These are phyloP conservation scores for Candida wancherniae DNA, from an alignment of 805 yeast species.

Conservation along the genomic window DNA sequence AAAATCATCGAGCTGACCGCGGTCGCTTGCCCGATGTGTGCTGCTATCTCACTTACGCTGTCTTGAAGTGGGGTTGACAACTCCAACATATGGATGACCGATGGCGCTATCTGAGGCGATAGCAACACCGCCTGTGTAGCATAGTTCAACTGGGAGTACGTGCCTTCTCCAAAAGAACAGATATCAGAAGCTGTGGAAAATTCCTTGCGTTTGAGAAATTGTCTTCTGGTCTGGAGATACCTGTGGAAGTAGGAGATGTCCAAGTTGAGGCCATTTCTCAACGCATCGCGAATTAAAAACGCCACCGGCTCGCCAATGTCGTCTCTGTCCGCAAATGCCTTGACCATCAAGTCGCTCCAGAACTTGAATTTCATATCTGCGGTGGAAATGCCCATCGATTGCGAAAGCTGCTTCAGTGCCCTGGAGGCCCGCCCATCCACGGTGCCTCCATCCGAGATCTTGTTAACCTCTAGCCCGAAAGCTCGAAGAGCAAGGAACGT, in stretches of 20 bases:
- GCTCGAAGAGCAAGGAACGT: slow-evolving; percentile 61
- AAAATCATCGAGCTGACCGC: slow-evolving; percentile 62
- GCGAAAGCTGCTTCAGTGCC: slow-evolving; percentile 27
- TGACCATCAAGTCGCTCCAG: slow-evolving; percentile 62
- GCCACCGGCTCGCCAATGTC: slow-evolving; percentile 60
- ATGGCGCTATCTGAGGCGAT: slow-evolving; percentile 56
- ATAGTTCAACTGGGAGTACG: slow-evolving; percentile 69
- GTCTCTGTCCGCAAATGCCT: slow-evolving; percentile 36
- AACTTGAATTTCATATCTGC: slow-evolving; percentile 59
- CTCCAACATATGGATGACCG: slow-evolving; percentile 46
- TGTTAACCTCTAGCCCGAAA: slow-evolving; percentile 59
- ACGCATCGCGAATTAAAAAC: slow-evolving; percentile 49
- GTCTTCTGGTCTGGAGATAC: slow-evolving; percentile 54
- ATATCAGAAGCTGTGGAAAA: slow-evolving; percentile 51
- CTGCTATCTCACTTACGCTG: slow-evolving; percentile 54
- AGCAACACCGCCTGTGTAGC: slow-evolving; percentile 54
- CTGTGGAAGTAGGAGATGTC: slow-evolving; percentile 54
- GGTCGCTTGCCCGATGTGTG: slow-evolving; percentile 80
- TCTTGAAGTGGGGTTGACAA: slow-evolving; percentile 40
- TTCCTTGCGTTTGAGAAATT: slow-evolving; percentile 44
- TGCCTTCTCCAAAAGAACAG: slow-evolving; percentile 77
- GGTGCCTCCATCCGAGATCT: slow-evolving; percentile 35
- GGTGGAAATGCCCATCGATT: slow-evolving; percentile 36
- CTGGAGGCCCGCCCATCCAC: slow-evolving; percentile 12
- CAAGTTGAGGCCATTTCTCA: slow-evolving; percentile 45